phyloP scores from a whole-genome alignment of 352 stramenopile genomes.

The Phytopythium boreale region DNA sequence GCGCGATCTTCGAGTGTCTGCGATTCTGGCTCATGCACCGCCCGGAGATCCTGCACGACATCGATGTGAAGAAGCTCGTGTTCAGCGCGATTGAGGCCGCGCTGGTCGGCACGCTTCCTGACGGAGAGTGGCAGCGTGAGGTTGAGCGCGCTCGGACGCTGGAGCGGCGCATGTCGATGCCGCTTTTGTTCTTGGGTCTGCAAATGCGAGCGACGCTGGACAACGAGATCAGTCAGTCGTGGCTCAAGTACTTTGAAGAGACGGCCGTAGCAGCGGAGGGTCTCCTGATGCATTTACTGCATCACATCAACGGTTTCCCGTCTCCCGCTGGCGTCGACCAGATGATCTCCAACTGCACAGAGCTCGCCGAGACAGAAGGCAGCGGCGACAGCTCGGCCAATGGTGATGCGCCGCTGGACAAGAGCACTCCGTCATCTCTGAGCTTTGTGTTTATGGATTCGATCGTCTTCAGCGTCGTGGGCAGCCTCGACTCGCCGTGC shows the following conservation, averaged over 20 bases:
- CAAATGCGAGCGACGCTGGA: conserved; percentile 83
- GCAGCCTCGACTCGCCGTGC: conserved; percentile 72
- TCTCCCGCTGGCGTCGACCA: conserved; percentile 81
- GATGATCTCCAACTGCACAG: conserved; percentile 78
- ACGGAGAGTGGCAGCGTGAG: conserved; percentile 78
- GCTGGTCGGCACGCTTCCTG: conserved; percentile 74
- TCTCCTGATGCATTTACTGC: conserved; percentile 81
- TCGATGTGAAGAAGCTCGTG: conserved; percentile 79
- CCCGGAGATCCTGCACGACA: conserved; percentile 67
- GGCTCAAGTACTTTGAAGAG: conserved; percentile 84
- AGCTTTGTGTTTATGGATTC: conserved; percentile 90
- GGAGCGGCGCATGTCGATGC: conserved; percentile 75
- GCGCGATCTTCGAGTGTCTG: conserved; percentile 81
- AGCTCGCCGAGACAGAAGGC: conserved; percentile 48
- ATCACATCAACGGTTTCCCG: conserved; percentile 84
- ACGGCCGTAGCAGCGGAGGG: conserved; percentile 78
- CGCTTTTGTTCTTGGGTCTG: conserved; percentile 77
- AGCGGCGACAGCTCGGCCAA: conserved; percentile 11
- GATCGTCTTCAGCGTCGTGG: conserved; percentile 82
- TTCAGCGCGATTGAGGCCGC: conserved; percentile 85
- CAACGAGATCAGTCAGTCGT: conserved; percentile 62
- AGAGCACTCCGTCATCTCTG: conserved; percentile 32
- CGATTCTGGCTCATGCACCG: conserved; percentile 85
- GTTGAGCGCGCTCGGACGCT: conserved; percentile 66
- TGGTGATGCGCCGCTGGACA: conserved; percentile 14